Percentiles rank a stretch among this genome's conserved stretches.
These are phyloP conservation scores for Mrakia blollopis DNA, from an alignment of 768 basidiomycete genomes.

Conservation along the genomic window DNA sequence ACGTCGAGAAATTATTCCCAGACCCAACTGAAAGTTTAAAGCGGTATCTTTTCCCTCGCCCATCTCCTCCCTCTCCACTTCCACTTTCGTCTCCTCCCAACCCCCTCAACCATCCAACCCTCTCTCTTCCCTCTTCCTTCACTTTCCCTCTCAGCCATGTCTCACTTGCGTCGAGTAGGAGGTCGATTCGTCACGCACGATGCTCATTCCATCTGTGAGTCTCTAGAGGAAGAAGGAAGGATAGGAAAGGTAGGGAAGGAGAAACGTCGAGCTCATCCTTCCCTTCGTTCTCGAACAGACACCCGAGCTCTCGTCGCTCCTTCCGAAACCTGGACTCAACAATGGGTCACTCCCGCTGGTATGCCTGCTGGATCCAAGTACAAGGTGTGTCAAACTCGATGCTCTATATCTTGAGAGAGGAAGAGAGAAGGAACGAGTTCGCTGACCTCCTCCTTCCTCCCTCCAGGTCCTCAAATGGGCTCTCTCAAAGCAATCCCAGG, in stretches of 20 bases:
- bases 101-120: background rate
- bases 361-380: background rate
- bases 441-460: background rate
- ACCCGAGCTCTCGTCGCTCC: constrained; percentile 10
- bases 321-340: background rate
- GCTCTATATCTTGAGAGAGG: background rate
- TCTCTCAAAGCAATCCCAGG: background rate
- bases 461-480: constrained; percentile 1
- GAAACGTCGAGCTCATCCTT: background rate
- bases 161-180: constrained; percentile 6
- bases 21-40: no score
- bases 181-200: constrained; percentile 14
- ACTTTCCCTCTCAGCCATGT: background rate
- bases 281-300: background rate
- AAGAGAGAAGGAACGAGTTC: background rate
- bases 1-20: no score
- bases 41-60: no score
- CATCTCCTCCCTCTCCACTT: background rate
- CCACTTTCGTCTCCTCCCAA: background rate
- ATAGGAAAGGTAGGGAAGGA: background rate
- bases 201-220: constrained; percentile 13
- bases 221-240: background rate
- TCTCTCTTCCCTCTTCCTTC: background rate
- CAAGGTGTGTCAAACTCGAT: background rate
- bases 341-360: constrained; percentile 4